A percentile compares a stretch with the other conserved stretches of the same genome.
These are phyloP conservation scores for Cupressus sempervirens DNA, from an alignment of 75 land plant genomes.

Conservation along the genomic window DNA sequence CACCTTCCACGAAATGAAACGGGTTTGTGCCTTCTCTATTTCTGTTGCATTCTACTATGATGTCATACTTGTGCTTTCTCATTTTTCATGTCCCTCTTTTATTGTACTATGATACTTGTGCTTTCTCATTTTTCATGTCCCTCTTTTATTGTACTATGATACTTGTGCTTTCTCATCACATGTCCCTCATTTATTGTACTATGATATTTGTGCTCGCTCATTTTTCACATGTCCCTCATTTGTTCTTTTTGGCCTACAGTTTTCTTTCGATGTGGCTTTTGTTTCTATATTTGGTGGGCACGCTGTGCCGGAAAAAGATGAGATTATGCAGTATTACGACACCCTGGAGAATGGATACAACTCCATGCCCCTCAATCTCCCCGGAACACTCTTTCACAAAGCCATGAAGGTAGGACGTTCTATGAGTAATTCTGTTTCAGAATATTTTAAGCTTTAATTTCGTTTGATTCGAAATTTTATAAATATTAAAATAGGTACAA, in stretches of 20 bases:
- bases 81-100: too few relatives aligned
- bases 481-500: too few relatives aligned
- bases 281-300: conserved; percentile 64
- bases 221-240: not conserved
- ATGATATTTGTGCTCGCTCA: not conserved
- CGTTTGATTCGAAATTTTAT: too few relatives aligned
- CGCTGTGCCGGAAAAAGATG: conserved; percentile 45
- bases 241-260: conserved; percentile 31
- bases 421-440: too few relatives aligned
- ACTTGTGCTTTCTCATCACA: too few relatives aligned
- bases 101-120: too few relatives aligned
- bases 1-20: conserved; percentile 82
- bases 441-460: too few relatives aligned
- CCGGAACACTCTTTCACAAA: conserved; percentile 66
- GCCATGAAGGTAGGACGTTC: conserved; percentile 70
- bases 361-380: conserved; percentile 82
- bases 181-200: too few relatives aligned
- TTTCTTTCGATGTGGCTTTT: conserved; percentile 70
- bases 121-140: too few relatives aligned
- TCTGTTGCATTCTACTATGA: too few relatives aligned
- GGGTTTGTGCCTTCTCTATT: conserved; percentile 22
- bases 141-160: too few relatives aligned
- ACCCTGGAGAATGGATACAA: conserved; percentile 83
- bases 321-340: conserved; percentile 66
- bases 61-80: too few relatives aligned